Evolutionary conservation across 192 early-diverging fungal genomes (phyloP).

Genomic region (Backusella liffmaniae): DNA sequence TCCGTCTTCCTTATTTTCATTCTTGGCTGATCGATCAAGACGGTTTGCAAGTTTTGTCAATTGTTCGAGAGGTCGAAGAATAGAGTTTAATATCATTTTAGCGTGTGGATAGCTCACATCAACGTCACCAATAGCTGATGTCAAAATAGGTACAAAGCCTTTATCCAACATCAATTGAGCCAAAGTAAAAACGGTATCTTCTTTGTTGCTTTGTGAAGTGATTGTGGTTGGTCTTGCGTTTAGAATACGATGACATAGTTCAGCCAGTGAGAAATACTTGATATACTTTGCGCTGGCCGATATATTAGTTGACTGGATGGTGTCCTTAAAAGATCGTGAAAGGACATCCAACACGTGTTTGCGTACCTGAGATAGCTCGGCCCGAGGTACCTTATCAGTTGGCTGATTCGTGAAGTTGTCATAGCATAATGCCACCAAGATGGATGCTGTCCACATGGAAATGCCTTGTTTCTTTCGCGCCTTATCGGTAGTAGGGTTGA

Average conservation of each 20-base stretch:
- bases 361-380: conserved; percentile 56
- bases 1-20: conserved; percentile 66
- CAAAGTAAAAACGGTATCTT: conserved; percentile 60
- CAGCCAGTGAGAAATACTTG: conserved; percentile 65
- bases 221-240: conserved; percentile 41
- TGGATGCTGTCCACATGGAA: conserved; percentile 65
- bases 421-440: conserved; percentile 60
- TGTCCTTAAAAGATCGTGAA: conserved; percentile 60
- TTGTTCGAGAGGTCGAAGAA: conserved; percentile 87
- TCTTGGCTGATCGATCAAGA: conserved; percentile 63
- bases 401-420: conserved; percentile 33
- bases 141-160: conserved; percentile 74
- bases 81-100: conserved; percentile 65
- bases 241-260: conserved; percentile 69
- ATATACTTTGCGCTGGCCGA: conserved; percentile 58
- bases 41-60: conserved; percentile 86
- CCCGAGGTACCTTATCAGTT: conserved; percentile 51
- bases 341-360: conserved; percentile 68
- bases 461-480: conserved; percentile 55
- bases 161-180: conserved; percentile 87
- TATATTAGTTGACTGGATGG: conserved; percentile 38
- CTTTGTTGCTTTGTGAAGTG: conserved; percentile 45
- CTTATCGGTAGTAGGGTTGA: conserved; percentile 43
- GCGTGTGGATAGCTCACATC: conserved; percentile 89
- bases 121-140: conserved; percentile 74